Conservation (phyloP, 2,329 filamentous ascomycete species). For the Curvularia verruculosa region DNA sequence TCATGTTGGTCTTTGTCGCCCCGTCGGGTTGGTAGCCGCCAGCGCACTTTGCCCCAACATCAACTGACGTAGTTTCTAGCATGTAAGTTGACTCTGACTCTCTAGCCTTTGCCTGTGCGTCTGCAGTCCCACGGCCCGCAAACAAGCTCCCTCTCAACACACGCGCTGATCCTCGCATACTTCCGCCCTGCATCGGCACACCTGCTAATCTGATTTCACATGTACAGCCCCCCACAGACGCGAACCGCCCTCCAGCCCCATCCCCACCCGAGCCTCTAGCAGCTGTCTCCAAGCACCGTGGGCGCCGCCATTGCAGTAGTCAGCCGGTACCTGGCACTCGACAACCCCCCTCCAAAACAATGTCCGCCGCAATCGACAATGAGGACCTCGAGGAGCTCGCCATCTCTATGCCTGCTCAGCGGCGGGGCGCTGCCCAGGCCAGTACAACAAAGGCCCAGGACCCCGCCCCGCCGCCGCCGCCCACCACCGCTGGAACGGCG, state of each 20-base stretch:
- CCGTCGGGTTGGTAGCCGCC: neutral
- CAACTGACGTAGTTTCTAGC: too few relatives aligned
- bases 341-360: conserved; percentile 22
- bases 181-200: conserved; percentile 14
- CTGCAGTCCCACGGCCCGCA: conserved; percentile 1
- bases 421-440: conserved; percentile 51
- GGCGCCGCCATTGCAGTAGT: conserved; percentile 1
- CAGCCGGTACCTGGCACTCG: conserved; percentile 3
- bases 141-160: conserved; percentile 4
- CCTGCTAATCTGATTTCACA: conserved; percentile 17
- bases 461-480: conserved; percentile 37
- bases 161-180: conserved; percentile 10
- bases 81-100: conserved; percentile 10
- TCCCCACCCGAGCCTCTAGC: conserved; percentile 9
- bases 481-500: conserved; percentile 31
- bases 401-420: conserved; percentile 72
- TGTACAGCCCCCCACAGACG: conserved; percentile 6
- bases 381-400: conserved; percentile 71
- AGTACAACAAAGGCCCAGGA: conserved; percentile 46
- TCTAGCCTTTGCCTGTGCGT: neutral
- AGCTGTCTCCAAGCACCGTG: conserved; percentile 3
- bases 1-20: neutral
- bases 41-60: conserved; percentile 13
- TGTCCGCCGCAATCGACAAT: conserved; percentile 68
- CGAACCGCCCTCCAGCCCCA: conserved; percentile 1